Conservation (phyloP, 1,139 yeast genomes). For the Diutina sp. region DNA sequence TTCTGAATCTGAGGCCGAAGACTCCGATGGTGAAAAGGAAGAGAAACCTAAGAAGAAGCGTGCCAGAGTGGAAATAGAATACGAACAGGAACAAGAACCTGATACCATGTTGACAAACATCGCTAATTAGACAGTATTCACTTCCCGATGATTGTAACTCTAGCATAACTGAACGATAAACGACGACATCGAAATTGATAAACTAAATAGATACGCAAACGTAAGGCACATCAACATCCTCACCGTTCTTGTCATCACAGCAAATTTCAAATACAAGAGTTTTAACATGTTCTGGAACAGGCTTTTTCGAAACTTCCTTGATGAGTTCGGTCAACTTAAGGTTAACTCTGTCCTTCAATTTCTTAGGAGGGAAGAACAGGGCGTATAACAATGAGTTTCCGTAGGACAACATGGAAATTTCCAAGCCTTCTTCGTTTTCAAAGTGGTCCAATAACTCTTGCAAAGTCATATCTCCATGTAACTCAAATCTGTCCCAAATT, state of each 20-base stretch:
- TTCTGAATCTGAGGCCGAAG: constrained; percentile 20
- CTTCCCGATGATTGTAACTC: neutral
- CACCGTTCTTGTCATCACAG: constrained; percentile 85
- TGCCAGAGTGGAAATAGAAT: constrained; percentile 73
- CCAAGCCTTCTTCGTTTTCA: constrained; percentile 70
- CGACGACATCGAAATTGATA: neutral
- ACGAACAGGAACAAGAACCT: constrained; percentile 50
- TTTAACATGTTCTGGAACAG: constrained; percentile 61
- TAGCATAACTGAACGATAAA: neutral
- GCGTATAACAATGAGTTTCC: constrained; percentile 88
- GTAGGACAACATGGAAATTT: constrained; percentile 81
- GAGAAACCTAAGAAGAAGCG: constrained; percentile 34
- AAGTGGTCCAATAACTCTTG: constrained; percentile 67
- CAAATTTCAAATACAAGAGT: constrained; percentile 80
- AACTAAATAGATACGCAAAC: constrained; percentile 37
- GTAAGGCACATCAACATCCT: constrained; percentile 92
- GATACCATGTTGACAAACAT: constrained; percentile 13
- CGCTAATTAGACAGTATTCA: constrained; percentile 10
- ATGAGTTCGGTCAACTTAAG: constrained; percentile 64
- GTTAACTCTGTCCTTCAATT: constrained; percentile 62
- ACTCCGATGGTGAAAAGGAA: constrained; percentile 12
- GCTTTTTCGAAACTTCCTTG: constrained; percentile 74
- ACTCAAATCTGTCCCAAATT: constrained; percentile 91
- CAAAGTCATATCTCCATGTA: constrained; percentile 68
- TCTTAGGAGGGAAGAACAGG: constrained; percentile 86